phyloP scores from a whole-genome alignment of 208 protist genomes.

The Trypanosoma avium region DNA sequence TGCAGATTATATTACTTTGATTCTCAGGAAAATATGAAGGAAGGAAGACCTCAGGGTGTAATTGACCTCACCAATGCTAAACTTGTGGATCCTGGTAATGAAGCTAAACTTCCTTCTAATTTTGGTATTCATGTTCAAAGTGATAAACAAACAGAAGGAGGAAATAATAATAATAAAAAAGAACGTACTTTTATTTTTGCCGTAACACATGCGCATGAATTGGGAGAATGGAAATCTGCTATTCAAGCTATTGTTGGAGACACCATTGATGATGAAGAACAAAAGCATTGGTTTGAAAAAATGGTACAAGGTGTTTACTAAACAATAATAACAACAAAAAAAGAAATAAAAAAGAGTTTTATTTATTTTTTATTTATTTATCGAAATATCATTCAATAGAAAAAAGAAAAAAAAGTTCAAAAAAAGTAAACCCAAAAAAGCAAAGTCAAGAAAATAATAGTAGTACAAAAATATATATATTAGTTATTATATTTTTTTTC shows the following conservation, averaged over 20 bases:
- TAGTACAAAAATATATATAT: too few relatives aligned
- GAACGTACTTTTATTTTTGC: slow-evolving; percentile 28
- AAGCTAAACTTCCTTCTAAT: slow-evolving; percentile 19
- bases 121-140: slow-evolving; percentile 21
- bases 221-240: slow-evolving; percentile 22
- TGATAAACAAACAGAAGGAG: not conserved
- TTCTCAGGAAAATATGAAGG: slow-evolving; percentile 23
- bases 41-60: slow-evolving; percentile 23
- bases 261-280: slow-evolving; percentile 2
- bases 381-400: too few relatives aligned
- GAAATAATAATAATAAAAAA: slow-evolving; percentile 5
- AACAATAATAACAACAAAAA: not conserved
- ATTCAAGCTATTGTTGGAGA: slow-evolving; percentile 18
- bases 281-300: slow-evolving; percentile 30
- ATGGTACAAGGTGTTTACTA: slow-evolving; percentile 28
- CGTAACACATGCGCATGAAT: slow-evolving; percentile 18
- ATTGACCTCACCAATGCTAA: slow-evolving; percentile 27
- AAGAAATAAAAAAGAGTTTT: not conserved
- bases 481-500: too few relatives aligned
- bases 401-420: too few relatives aligned
- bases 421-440: too few relatives aligned
- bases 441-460: too few relatives aligned
- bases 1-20: slow-evolving; percentile 30
- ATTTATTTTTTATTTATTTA: not conserved
- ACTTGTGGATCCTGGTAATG: slow-evolving; percentile 15